phyloP scores from a whole-genome alignment of 2,329 filamentous ascomycete genomes.

The Trichoderma sp. region DNA sequence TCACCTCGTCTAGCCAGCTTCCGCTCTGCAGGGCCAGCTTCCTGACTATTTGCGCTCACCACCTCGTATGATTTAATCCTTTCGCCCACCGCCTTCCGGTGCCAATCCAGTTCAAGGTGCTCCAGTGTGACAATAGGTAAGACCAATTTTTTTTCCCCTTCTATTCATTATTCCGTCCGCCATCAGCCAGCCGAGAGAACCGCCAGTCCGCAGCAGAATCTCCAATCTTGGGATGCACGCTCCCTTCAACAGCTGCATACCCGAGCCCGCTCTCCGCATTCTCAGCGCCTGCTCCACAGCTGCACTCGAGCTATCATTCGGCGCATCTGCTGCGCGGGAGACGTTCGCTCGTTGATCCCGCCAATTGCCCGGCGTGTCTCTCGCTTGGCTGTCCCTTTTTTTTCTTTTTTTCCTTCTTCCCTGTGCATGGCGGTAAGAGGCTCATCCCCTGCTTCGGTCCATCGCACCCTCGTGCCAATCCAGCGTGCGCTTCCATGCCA shows the following conservation, averaged over 20 bases:
- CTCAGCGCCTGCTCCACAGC: slow-evolving; percentile 43
- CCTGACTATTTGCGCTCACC: slow-evolving; percentile 16
- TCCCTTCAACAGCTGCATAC: slow-evolving; percentile 41
- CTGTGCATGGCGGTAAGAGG: slow-evolving; percentile 56
- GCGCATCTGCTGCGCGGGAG: slow-evolving; percentile 56
- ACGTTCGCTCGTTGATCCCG: slow-evolving; percentile 67
- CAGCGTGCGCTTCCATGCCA: slow-evolving; percentile 30
- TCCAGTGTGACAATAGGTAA: slow-evolving; percentile 22
- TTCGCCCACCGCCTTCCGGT: slow-evolving; percentile 19
- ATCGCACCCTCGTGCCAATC: slow-evolving; percentile 30
- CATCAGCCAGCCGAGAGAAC: not conserved
- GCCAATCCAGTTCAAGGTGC: slow-evolving; percentile 10
- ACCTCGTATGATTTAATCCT: slow-evolving; percentile 26
- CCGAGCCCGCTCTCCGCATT: slow-evolving; percentile 39
- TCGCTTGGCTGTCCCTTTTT: slow-evolving; percentile 36
- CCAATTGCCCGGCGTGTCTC: slow-evolving; percentile 46
- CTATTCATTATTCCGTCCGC: not conserved
- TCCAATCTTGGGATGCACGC: slow-evolving; percentile 32
- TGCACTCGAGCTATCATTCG: slow-evolving; percentile 46
- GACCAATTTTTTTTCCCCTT: not conserved
- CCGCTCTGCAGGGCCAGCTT: slow-evolving; percentile 15
- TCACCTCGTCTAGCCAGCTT: slow-evolving; percentile 17
- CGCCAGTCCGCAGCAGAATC: slow-evolving; percentile 26
- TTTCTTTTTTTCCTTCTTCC: slow-evolving; percentile 38
- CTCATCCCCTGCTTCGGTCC: slow-evolving; percentile 31